Evolutionary conservation across 2,329 filamentous ascomycete genomes (phyloP).

Genomic region (Sporothrix mexicana): DNA sequence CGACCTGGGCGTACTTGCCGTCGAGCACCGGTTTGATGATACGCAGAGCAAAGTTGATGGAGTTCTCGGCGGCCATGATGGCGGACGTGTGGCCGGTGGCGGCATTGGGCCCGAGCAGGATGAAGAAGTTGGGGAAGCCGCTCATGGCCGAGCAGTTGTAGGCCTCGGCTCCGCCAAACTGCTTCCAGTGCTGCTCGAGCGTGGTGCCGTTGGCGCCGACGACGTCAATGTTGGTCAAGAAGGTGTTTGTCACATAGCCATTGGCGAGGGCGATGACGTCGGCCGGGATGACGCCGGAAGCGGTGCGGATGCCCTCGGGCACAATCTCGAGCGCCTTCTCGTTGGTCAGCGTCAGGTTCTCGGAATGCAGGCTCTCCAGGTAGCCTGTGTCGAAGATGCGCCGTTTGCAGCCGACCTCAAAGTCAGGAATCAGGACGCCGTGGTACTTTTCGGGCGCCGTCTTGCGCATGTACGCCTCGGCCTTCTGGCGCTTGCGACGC

Average conservation of each 20-base stretch:
- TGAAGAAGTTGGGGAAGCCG: conserved; percentile 19
- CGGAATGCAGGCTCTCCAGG: background rate
- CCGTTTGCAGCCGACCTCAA: conserved; percentile 23
- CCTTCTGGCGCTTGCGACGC: background rate
- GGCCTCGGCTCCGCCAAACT: background rate
- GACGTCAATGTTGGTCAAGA: background rate
- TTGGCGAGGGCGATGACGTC: conserved; percentile 21
- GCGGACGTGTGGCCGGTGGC: conserved; percentile 11
- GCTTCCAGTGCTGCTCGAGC: background rate
- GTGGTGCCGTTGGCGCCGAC: background rate
- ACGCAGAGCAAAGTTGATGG: conserved; percentile 15
- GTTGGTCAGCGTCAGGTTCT: conserved; percentile 9
- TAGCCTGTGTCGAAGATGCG: conserved; percentile 23
- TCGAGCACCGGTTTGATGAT: conserved; percentile 6
- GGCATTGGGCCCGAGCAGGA: conserved; percentile 14
- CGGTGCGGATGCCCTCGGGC: conserved; percentile 11
- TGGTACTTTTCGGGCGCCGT: background rate
- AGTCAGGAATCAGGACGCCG: conserved; percentile 3
- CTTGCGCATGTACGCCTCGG: conserved; percentile 4
- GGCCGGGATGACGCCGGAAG: background rate
- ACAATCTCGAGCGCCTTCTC: conserved; percentile 10
- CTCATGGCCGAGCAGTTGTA: conserved; percentile 12
- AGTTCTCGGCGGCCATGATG: conserved; percentile 17
- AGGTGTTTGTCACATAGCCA: background rate
- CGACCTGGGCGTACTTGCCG: background rate